Evolutionary conservation across 2,329 filamentous ascomycete genomes (phyloP), one percentile per base, ranked within the genome.

Genomic region (Macrophomina tecta): DNA sequence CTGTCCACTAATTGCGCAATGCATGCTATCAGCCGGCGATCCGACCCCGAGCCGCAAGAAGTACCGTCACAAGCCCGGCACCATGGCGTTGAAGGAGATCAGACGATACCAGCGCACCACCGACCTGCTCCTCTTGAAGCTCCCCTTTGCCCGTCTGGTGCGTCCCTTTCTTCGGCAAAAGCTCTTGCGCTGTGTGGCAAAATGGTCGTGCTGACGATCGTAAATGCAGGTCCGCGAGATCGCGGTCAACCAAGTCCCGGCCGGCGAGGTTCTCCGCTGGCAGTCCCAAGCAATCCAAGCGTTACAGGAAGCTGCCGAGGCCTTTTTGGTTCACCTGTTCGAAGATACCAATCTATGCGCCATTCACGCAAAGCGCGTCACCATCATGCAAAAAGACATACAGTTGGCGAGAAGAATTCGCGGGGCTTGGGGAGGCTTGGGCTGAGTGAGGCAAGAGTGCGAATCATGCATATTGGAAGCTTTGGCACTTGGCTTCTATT

Each of bases 321-420:
- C 95, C 2, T 98, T 97, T 85, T 91, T 99, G 77, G 94, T 98
- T 83, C 97, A 94, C 52, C 90, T 98, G 72, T 98, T 98, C 76
- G 94, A 98, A 84, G 94, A 98, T 81, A 97, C 94, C 84, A 98
- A 98, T 86, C 85, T 97, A 64, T 98, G 94, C 85, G 94, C 95
- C 78, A 97, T 98, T 82, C 95, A 98, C 85, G 94, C 95, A 84
- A 98, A 98, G 90, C 93, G 95, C 85, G 95, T 98, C 79, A 98
- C 94, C 78, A 98, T 98, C 83, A 94, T 94, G 83, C 90, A 90
- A 79, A 97, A 97, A 87, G 94, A 97, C 77, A 97, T 98, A 80
- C 94, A 98, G 85, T 89, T 98, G 61, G 94, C 94, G 77, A 91
- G 95, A 74, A 92, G 95, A 78, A 92, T 99, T 79, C 92, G 95